Evolutionary conservation across 495 filamentous ascomycete genomes (phyloP), one percentile per base, ranked within the genome.

Genomic region (Cenococcum geophilum): DNA sequence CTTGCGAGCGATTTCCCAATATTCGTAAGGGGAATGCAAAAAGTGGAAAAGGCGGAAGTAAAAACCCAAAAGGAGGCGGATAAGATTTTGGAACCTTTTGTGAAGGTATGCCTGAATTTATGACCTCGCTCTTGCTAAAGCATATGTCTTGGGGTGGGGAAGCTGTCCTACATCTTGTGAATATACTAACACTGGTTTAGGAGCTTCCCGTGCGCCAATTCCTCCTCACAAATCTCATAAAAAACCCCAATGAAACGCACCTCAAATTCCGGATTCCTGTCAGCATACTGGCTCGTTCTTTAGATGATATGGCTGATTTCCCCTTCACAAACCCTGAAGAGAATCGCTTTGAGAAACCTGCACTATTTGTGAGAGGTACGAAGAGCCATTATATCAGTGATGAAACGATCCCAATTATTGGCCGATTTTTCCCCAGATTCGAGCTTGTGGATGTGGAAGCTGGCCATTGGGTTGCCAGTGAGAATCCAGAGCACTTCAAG

Each of bases 391-490:
- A 98, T 73, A 85, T 98, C 0, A 81, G 87, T 1, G 91, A 96
- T 66, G 89, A 96, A 69, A 83, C 84, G n/a, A 72, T 98, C 34
- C 92, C 93, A 10, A 75, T 88, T 4, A 89, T 96, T 61, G 95
- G 91, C 21, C 79, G 80, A 61, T 97, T 97, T 73, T 98, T 97
- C 72, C 93, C 93, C 27, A 76, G 80, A 43, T 93, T 96, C 59
- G 73, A 82, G 67, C 70, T 97, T 35, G 82, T 79, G 14, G 92
- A 96, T 76, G 81, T 97, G 36, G 89, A 96, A 20, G 82, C 86
- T 5, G 93, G 93, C 0, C 93, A 98, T 70, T 97, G 93, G 93
- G 77, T 98, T 0, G 92, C 95, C 65, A 89, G 89, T 10, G 92
- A 97, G 78, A 89, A 91, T 59, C 93, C 93, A 0, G 87, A 93